Conservation (phyloP, 2,329 filamentous ascomycete genomes). For the Colletotrichum nymphaeae region DNA sequence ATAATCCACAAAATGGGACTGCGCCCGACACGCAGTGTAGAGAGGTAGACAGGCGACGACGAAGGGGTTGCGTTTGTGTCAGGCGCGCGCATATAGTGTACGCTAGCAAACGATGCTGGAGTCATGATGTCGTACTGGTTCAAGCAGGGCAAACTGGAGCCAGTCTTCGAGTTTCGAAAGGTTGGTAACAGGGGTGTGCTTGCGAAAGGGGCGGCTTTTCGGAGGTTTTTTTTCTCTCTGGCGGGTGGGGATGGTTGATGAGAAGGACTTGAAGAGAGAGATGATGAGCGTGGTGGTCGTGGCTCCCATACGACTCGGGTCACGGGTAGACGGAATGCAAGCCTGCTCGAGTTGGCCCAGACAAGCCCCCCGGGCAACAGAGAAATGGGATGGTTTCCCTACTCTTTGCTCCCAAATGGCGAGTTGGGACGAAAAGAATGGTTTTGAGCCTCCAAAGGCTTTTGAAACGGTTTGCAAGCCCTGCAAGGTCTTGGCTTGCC, state of each 20-base stretch:
- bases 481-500: constrained; percentile 30
- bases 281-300: constrained; percentile 8
- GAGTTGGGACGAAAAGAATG: constrained; percentile 7
- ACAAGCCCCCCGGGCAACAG: background rate
- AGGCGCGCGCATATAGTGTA: constrained; percentile 20
- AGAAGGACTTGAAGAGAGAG: background rate
- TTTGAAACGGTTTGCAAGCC: constrained; percentile 27
- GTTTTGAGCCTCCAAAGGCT: constrained; percentile 7
- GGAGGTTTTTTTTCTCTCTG: constrained; percentile 15
- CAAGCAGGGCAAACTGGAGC: background rate
- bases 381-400: background rate
- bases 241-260: background rate
- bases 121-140: constrained; percentile 19
- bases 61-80: constrained; percentile 12
- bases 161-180: constrained; percentile 3
- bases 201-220: constrained; percentile 13
- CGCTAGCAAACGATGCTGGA: background rate
- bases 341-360: constrained; percentile 13
- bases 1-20: background rate
- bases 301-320: constrained; percentile 22
- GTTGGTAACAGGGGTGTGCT: constrained; percentile 14
- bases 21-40: background rate
- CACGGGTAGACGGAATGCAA: constrained; percentile 21
- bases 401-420: background rate
- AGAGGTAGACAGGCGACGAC: background rate